These are phyloP conservation scores for Mycena galopus DNA, from an alignment of 768 basidiomycete genomes.

Conservation along the genomic window DNA sequence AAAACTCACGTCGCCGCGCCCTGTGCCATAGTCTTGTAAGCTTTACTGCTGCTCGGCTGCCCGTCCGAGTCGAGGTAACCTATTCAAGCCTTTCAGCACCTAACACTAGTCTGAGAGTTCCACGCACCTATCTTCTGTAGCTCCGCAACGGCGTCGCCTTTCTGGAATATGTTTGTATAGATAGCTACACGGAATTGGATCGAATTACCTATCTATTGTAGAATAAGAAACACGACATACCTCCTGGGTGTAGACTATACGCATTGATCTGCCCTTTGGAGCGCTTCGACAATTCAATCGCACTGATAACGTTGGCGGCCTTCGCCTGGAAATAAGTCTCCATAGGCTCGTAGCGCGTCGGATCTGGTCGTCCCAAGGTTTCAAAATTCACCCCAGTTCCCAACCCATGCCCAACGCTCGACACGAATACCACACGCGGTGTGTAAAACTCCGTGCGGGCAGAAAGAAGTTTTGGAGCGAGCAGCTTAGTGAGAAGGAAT, in stretches of 20 bases:
- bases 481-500: constrained; percentile 14
- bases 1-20: constrained; percentile 25
- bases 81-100: background rate
- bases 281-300: constrained; percentile 18
- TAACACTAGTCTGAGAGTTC: too few species aligned
- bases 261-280: constrained; percentile 8
- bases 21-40: background rate
- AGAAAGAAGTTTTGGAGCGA: background rate
- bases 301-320: constrained; percentile 23
- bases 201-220: too few species aligned
- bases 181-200: background rate
- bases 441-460: background rate
- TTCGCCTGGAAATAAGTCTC: constrained; percentile 8
- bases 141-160: background rate
- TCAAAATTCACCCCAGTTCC: constrained; percentile 7
- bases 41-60: background rate
- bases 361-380: background rate
- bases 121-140: background rate
- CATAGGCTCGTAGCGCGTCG: background rate
- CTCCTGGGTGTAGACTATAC: constrained; percentile 23
- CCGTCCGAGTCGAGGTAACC: constrained; percentile 18
- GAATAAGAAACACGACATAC: background rate
- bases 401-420: background rate
- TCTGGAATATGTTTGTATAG: constrained; percentile 6
- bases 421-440: constrained; percentile 13